phyloP scores from a whole-genome alignment of 257 asterid species.

The Gynochthodes officinalis region DNA sequence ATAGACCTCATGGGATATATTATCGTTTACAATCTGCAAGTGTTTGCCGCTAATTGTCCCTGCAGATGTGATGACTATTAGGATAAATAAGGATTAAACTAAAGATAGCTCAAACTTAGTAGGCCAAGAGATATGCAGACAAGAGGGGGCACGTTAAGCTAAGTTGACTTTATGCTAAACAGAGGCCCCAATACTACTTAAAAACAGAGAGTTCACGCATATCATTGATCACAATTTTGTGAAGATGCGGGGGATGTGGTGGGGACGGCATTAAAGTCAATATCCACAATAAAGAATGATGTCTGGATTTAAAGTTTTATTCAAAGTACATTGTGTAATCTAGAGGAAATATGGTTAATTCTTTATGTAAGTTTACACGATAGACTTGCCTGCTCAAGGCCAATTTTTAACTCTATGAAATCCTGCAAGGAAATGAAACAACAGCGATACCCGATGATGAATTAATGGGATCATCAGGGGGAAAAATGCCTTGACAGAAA shows the following conservation, averaged over 20 bases:
- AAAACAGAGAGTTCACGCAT: neutral
- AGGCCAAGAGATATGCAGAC: neutral
- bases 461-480: neutral
- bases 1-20: too few relatives aligned
- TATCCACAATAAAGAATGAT: neutral
- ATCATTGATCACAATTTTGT: neutral
- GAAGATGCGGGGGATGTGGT: neutral
- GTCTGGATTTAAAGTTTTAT: neutral
- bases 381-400: slow-evolving; percentile 63
- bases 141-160: neutral
- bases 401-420: slow-evolving; percentile 32
- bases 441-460: slow-evolving; percentile 10
- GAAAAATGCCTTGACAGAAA: neutral
- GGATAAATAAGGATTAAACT: neutral
- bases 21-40: too few relatives aligned
- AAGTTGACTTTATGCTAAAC: neutral
- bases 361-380: slow-evolving; percentile 4
- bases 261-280: slow-evolving; percentile 2
- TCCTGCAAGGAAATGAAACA: slow-evolving; percentile 30
- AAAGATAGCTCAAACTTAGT: neutral
- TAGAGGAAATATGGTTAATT: neutral
- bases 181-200: neutral
- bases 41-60: too few relatives aligned
- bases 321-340: neutral
- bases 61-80: neutral